phyloP scores from a whole-genome alignment of 345 rosid species.

The Moricandia moricandioides region DNA sequence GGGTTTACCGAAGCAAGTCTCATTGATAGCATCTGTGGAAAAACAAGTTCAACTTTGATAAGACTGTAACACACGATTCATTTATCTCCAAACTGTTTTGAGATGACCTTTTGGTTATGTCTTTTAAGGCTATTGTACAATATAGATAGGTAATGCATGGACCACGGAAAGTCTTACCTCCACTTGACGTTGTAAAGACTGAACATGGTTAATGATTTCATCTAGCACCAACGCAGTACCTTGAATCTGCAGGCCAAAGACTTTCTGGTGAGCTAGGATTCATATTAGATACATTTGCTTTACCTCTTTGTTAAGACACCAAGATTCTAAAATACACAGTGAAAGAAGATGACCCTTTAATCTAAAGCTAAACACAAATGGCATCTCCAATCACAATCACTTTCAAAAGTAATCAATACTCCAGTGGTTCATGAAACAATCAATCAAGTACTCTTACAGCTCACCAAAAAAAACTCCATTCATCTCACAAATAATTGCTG shows the following conservation, averaged over 20 bases:
- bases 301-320: background rate
- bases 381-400: constrained; percentile 3
- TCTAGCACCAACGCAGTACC: background rate
- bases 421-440: constrained; percentile 22
- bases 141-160: constrained; percentile 6
- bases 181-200: constrained; percentile 13
- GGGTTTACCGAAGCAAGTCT: constrained; percentile 92
- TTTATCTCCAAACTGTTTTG: constrained; percentile 2
- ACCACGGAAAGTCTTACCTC: background rate
- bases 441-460: constrained; percentile 33
- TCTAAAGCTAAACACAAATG: constrained; percentile 13
- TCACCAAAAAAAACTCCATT: constrained; percentile 17
- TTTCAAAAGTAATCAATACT: background rate
- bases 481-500: constrained; percentile 33
- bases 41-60: constrained; percentile 26
- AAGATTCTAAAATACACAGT: background rate
- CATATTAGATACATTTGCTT: background rate
- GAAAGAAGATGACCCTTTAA: constrained; percentile 3
- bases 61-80: constrained; percentile 11
- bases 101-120: constrained; percentile 26
- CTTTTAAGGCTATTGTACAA: constrained; percentile 11
- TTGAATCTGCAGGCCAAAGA: constrained; percentile 31
- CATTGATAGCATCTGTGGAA: constrained; percentile 84
- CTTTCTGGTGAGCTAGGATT: constrained; percentile 19
- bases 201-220: background rate